These are phyloP conservation scores for Saturnispora ahearnii DNA, from an alignment of 805 yeast species.

Conservation along the genomic window DNA sequence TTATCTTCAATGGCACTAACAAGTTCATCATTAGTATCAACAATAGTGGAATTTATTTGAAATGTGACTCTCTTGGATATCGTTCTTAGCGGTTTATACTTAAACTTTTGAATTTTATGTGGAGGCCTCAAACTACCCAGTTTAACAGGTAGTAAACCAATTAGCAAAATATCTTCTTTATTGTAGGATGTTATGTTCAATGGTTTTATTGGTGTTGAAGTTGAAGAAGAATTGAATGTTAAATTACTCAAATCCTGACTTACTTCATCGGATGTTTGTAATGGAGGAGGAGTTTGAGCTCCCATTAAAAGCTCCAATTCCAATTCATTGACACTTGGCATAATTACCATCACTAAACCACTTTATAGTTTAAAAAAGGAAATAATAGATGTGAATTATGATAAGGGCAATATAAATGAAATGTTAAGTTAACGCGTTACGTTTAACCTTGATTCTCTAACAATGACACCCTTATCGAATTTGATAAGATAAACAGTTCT, in stretches of 20 bases:
- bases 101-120: neutral
- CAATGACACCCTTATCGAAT: slow-evolving; percentile 49
- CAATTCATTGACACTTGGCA: neutral
- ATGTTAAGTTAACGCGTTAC: neutral
- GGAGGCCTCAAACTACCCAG: neutral
- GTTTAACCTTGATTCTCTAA: slow-evolving; percentile 30
- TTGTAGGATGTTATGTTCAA: neutral
- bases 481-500: slow-evolving; percentile 71
- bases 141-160: slow-evolving; percentile 3
- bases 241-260: neutral
- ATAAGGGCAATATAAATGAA: neutral
- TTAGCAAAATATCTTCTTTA: neutral
- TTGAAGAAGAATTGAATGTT: slow-evolving; percentile 1
- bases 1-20: neutral
- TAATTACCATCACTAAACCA: neutral
- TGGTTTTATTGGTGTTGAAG: slow-evolving; percentile 3
- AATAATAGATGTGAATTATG: neutral
- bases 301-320: neutral
- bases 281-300: neutral
- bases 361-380: too few relatives aligned
- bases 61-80: neutral
- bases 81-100: neutral
- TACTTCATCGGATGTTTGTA: neutral
- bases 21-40: neutral
- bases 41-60: neutral